phyloP scores from a whole-genome alignment of 2,329 filamentous ascomycete species.

The Cytospora schulzeri region DNA sequence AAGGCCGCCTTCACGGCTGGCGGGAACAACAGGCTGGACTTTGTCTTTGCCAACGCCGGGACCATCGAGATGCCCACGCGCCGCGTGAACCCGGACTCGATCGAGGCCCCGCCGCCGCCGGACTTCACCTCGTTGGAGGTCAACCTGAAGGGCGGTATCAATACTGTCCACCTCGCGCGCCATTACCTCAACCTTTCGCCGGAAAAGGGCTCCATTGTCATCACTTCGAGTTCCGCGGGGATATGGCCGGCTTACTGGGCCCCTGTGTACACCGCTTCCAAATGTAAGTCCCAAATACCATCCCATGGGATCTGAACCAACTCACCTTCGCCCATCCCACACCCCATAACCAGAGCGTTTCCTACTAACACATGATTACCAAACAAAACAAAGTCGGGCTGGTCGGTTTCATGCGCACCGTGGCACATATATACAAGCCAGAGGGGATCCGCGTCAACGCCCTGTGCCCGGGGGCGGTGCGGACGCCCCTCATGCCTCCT shows the following conservation, averaged over 20 bases:
- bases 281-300: constrained; percentile 17
- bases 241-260: constrained; percentile 25
- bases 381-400: constrained; percentile 11
- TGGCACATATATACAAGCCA: constrained; percentile 12
- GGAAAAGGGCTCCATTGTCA: constrained; percentile 21
- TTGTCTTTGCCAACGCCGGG: constrained; percentile 53
- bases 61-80: constrained; percentile 46
- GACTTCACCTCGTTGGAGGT: constrained; percentile 22
- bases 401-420: constrained; percentile 17
- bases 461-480: constrained; percentile 20
- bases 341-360: no score
- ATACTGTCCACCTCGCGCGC: constrained; percentile 22
- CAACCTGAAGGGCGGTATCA: constrained; percentile 25
- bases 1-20: constrained; percentile 39
- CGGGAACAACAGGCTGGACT: constrained; percentile 40
- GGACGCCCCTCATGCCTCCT: constrained; percentile 11
- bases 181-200: constrained; percentile 24
- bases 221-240: constrained; percentile 24
- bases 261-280: constrained; percentile 25
- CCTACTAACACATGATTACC: no score
- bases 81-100: constrained; percentile 30
- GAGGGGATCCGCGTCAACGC: constrained; percentile 24
- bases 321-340: no score
- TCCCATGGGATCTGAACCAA: no score
- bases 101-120: constrained; percentile 12